Percentiles rank a stretch among this genome's conserved stretches.
phyloP scores from a whole-genome alignment of 1,139 yeast species.

The Yamadazyma diddensiae region DNA sequence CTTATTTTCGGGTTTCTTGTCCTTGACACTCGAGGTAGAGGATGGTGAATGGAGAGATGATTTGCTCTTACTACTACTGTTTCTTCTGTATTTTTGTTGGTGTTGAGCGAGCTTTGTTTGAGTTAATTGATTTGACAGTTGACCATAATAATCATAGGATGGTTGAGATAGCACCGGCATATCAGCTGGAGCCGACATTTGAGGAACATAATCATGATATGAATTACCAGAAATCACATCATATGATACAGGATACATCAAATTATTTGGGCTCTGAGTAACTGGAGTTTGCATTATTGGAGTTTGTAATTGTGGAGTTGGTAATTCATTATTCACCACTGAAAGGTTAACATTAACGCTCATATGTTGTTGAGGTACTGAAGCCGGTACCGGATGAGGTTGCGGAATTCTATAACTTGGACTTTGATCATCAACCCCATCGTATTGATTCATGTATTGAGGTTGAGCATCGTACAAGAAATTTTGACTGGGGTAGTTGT shows the following conservation, averaged over 20 bases:
- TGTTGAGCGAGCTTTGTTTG: conserved; percentile 3
- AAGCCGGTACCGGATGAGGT: background rate
- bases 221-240: conserved; percentile 11
- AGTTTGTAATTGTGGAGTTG: conserved; percentile 11
- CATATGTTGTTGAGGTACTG: conserved; percentile 3
- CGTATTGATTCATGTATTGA: background rate
- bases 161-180: background rate
- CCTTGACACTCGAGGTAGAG: conserved; percentile 4
- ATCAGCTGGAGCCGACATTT: conserved; percentile 1
- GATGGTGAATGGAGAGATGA: conserved; percentile 4
- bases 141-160: background rate
- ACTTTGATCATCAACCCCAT: background rate
- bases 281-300: conserved; percentile 15
- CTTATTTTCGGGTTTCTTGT: conserved; percentile 13
- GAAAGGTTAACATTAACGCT: conserved; percentile 12
- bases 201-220: conserved; percentile 10
- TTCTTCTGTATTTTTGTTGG: conserved; percentile 1
- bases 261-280: conserved; percentile 13
- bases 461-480: too few relatives aligned
- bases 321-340: conserved; percentile 2
- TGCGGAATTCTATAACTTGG: background rate
- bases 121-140: background rate
- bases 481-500: background rate
- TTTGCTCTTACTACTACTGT: background rate
- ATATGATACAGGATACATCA: conserved; percentile 10